phyloP scores from a whole-genome alignment of 345 rosid genomes.

The Garcia nutans region DNA sequence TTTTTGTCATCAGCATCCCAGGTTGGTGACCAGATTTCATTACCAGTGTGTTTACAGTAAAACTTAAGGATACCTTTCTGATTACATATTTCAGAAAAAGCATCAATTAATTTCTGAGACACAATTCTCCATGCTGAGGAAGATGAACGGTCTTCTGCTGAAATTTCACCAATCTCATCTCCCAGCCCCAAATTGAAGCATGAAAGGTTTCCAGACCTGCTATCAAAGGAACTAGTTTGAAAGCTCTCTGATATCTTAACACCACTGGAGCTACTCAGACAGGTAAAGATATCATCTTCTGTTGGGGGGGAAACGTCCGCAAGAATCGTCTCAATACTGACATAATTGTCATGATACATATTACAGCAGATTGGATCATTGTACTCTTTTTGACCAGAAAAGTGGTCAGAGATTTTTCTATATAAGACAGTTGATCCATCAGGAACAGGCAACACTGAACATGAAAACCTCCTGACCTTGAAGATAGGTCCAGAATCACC shows the following conservation, averaged over 20 bases:
- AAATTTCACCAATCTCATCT: constrained; percentile 72
- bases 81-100: constrained; percentile 45
- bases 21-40: constrained; percentile 35
- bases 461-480: constrained; percentile 74
- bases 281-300: constrained; percentile 58
- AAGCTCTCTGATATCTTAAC: constrained; percentile 26
- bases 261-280: constrained; percentile 39
- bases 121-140: constrained; percentile 72
- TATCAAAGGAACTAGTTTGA: constrained; percentile 32
- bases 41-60: constrained; percentile 62
- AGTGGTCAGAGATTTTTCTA: constrained; percentile 34
- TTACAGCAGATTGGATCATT: constrained; percentile 20
- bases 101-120: constrained; percentile 60
- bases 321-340: constrained; percentile 55
- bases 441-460: constrained; percentile 62
- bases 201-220: constrained; percentile 24
- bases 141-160: constrained; percentile 69
- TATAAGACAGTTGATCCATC: constrained; percentile 56
- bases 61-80: constrained; percentile 45
- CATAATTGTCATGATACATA: constrained; percentile 48
- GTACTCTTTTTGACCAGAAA: constrained; percentile 36
- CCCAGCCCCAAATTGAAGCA: constrained; percentile 27
- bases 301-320: constrained; percentile 62
- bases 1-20: constrained; percentile 43
- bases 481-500: constrained; percentile 87